Evolutionary conservation across 2,329 filamentous ascomycete species (phyloP), one percentile per base, ranked within the genome.

Genomic region (Rhinocladiella mackenziei): DNA sequence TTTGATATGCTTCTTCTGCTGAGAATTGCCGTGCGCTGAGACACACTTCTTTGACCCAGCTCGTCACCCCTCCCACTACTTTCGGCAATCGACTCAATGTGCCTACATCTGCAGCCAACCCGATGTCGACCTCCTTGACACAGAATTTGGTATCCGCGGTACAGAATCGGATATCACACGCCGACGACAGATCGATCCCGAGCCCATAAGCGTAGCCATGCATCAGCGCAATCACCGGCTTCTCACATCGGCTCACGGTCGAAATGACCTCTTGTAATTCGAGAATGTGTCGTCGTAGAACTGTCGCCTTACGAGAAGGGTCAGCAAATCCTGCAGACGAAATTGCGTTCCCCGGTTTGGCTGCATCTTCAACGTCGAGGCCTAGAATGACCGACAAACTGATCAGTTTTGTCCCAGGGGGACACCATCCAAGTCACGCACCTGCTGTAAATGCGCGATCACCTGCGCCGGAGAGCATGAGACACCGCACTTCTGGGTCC

Each of bases 211-310:
- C 76, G 55, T 89, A 79, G 29, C 84, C 89, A 58, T 94, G 86
- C 54, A 95, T 67, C 14, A 88, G 81, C 39, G 80, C 83, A 46
- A 97, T 84, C 23, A 96, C 86, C 49, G 88, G 88, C 68, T 97
- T 97, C 68, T 92, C 86, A 66, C 91, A 97, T 56, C 76, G 81
- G 64, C 96, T 91, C 40, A 94, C 70, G 10, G 81, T 76, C 1
- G 74, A 75, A 51, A 98, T 81, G 58, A 81, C 84, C 39, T 77
- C 75, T 65, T 98, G 92, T 64, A 96, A 94, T 51, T 87, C 80
- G 49, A 75, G 66, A 45, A 97, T 82, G 62, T 87, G 77, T 22
- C 80, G 75, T 36, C 86, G 76, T 37, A 89, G 58, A 3, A 59
- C 58, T 25, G 74, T 73, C 0, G 84, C 83, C 54, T 70, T 78